A percentile compares a stretch with the other conserved stretches of the same genome.
phyloP scores from a whole-genome alignment of 768 basidiomycete species.

The Amanita rubescens region DNA sequence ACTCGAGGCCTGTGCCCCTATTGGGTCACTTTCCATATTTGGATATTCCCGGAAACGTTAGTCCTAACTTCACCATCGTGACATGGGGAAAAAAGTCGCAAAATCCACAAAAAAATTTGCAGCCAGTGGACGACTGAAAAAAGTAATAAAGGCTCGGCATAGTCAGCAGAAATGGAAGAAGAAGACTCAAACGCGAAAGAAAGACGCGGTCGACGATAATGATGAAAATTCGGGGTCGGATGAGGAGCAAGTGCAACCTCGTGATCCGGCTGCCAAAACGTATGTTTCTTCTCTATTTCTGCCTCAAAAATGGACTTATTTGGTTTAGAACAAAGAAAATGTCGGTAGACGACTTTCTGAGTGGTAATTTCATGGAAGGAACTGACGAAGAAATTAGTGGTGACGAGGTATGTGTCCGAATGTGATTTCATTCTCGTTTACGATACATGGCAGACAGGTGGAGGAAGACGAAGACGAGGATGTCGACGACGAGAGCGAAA shows the following conservation, averaged over 20 bases:
- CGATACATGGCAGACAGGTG: conserved; percentile 16
- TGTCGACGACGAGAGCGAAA: conserved; percentile 27
- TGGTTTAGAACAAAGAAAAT: conserved; percentile 36
- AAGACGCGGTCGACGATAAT: conserved; percentile 26
- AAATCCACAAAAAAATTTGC: conserved; percentile 88
- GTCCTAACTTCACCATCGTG: not conserved
- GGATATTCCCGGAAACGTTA: no score
- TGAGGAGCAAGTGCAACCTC: conserved; percentile 22
- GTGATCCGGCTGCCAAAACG: conserved; percentile 10
- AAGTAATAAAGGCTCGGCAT: conserved; percentile 75
- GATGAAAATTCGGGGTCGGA: conserved; percentile 5
- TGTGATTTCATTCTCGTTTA: not conserved
- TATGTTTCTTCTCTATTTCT: conserved; percentile 2
- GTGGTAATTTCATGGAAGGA: conserved; percentile 64
- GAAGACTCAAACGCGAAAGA: conserved; percentile 55
- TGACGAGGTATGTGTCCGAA: conserved; percentile 16
- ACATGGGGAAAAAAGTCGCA: conserved; percentile 46
- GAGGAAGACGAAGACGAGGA: conserved; percentile 20
- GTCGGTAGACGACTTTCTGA: conserved; percentile 74
- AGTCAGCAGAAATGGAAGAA: conserved; percentile 73
- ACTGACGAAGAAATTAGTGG: conserved; percentile 40
- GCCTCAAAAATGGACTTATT: not conserved
- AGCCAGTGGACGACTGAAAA: conserved; percentile 81
- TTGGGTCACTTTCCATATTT: not conserved
- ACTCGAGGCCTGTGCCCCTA: not conserved